Evolutionary conservation across 148 eudicot species (phyloP).

Genomic region (Cornus suecica): DNA sequence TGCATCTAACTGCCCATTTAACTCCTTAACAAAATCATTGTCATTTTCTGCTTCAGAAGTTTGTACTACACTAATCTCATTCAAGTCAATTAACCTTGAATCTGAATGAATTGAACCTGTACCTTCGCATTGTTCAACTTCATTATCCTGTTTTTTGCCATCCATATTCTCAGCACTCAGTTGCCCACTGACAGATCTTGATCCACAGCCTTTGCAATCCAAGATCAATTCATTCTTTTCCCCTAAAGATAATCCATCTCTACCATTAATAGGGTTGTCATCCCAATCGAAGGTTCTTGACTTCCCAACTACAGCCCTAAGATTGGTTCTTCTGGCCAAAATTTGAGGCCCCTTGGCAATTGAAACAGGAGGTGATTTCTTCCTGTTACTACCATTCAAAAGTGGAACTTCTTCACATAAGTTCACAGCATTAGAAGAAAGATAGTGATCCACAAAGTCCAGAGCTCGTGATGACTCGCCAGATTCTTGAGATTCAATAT

Average conservation of each 20-base stretch:
- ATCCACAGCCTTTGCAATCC: constrained; percentile 9
- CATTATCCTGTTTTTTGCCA: constrained; percentile 18
- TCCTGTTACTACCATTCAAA: constrained; percentile 16
- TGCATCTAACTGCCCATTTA: constrained; percentile 24
- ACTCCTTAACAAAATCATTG: constrained; percentile 16
- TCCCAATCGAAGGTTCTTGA: constrained; percentile 52
- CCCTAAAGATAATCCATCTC: constrained; percentile 11
- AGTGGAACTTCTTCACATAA: constrained; percentile 23
- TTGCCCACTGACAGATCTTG: constrained; percentile 20
- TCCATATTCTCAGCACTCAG: constrained; percentile 15
- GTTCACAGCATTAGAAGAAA: constrained; percentile 31
- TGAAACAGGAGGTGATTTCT: constrained; percentile 38
- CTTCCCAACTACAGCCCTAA: constrained; percentile 15
- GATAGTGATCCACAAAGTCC: constrained; percentile 54
- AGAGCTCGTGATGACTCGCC: constrained; percentile 46
- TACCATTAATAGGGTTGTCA: constrained; percentile 21
- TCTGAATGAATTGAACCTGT: constrained; percentile 5
- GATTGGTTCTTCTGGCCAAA: constrained; percentile 42
- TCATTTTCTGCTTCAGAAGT: constrained; percentile 16
- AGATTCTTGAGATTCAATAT: constrained; percentile 46
- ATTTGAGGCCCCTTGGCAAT: constrained; percentile 42
- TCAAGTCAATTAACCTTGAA: constrained; percentile 12
- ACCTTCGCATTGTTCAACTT: constrained; percentile 11
- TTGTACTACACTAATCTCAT: constrained; percentile 17
- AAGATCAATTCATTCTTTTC: constrained; percentile 16